These are phyloP conservation scores for Pichia ethanolica DNA, from an alignment of 805 yeast species.

Conservation along the genomic window DNA sequence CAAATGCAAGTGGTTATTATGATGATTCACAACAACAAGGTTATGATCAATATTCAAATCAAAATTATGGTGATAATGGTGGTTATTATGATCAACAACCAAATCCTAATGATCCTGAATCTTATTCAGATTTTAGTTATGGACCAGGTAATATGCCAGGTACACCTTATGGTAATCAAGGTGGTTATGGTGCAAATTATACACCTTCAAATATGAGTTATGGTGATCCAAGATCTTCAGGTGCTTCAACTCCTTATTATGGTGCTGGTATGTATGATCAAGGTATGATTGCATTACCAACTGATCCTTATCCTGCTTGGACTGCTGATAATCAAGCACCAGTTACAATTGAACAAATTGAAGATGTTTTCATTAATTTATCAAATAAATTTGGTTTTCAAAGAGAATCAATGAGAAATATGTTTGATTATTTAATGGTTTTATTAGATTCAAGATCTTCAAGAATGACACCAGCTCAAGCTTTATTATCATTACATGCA, in stretches of 20 bases:
- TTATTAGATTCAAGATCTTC: conserved; percentile 76
- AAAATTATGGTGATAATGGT: conserved; percentile 16
- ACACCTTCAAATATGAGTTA: conserved; percentile 85
- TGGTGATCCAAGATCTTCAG: conserved; percentile 81
- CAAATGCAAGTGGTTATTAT: conserved; percentile 21
- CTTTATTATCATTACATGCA: conserved; percentile 72
- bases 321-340: conserved; percentile 93
- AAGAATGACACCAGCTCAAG: conserved; percentile 87
- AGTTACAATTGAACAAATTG: conserved; percentile 74
- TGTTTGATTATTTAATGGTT: conserved; percentile 84
- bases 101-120: conserved; percentile 44
- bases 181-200: conserved; percentile 40
- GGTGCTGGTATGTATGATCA: conserved; percentile 33
- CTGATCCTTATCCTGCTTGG: conserved; percentile 99
- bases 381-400: conserved; percentile 84
- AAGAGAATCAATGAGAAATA: conserved; percentile 87
- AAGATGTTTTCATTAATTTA: conserved; percentile 77
- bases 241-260: conserved; percentile 85
- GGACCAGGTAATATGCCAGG: conserved; percentile 57
- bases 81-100: conserved; percentile 43
- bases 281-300: conserved; percentile 58
- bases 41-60: conserved; percentile 32
- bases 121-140: conserved; percentile 53
- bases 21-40: conserved; percentile 44
- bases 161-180: conserved; percentile 46